Conservation (phyloP, 768 basidiomycete genomes). For the Nidularia pulvinata region DNA sequence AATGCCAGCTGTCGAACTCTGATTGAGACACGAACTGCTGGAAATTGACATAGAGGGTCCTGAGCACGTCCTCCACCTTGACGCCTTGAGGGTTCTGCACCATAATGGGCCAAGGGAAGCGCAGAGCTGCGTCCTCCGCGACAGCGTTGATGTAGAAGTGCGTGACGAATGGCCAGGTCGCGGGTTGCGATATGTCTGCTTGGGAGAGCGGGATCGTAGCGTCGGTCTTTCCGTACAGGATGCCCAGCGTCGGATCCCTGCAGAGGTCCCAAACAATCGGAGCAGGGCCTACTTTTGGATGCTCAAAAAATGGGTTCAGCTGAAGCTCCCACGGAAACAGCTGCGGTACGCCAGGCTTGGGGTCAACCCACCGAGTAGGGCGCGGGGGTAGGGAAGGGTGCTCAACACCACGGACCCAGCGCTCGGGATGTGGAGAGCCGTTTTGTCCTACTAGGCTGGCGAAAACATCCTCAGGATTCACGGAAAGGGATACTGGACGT, state of each 20-base stretch:
- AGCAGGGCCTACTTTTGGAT: slow-evolving; percentile 33
- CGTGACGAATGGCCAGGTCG: slow-evolving; percentile 61
- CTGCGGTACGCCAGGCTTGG: slow-evolving; percentile 30
- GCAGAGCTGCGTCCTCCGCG: slow-evolving; percentile 46
- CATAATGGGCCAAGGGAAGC: slow-evolving; percentile 57
- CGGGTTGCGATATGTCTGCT: slow-evolving; percentile 52
- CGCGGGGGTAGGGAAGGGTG: slow-evolving; percentile 51
- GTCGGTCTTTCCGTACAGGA: slow-evolving; percentile 23
- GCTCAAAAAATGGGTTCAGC: slow-evolving; percentile 58
- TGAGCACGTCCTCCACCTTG: slow-evolving; percentile 49
- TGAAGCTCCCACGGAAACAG: slow-evolving; percentile 49
- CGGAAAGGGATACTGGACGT: slow-evolving; percentile 11
- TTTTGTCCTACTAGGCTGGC: slow-evolving; percentile 23
- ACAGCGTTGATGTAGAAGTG: slow-evolving; percentile 54
- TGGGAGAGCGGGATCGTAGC: slow-evolving; percentile 24
- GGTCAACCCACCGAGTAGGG: slow-evolving; percentile 44
- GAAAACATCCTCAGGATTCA: slow-evolving; percentile 29
- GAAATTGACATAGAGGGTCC: slow-evolving; percentile 44
- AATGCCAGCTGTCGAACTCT: slow-evolving; percentile 34
- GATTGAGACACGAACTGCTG: slow-evolving; percentile 25
- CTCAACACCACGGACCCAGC: slow-evolving; percentile 44
- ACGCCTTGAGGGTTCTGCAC: slow-evolving; percentile 45
- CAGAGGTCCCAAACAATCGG: slow-evolving; percentile 51
- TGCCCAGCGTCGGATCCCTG: slow-evolving; percentile 9
- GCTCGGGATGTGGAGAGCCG: slow-evolving; percentile 35